phyloP scores from a whole-genome alignment of 1,284 basidiomycete species.

The Moesziomyces parantarcticus region DNA sequence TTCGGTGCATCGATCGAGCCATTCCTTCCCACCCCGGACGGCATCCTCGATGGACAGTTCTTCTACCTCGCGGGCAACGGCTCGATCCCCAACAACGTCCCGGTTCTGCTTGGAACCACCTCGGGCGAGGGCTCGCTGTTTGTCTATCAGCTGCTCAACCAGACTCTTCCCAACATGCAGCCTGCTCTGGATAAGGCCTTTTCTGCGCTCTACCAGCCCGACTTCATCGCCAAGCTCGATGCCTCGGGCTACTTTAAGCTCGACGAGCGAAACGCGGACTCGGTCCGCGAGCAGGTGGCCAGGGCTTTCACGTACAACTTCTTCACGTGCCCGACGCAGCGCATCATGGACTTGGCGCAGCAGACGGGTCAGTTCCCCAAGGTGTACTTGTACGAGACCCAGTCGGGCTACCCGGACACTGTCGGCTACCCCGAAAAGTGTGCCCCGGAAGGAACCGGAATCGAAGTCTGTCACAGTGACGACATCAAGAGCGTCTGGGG shows the following conservation, averaged over 20 bases:
- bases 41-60: slow-evolving; percentile 35
- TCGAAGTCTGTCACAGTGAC: slow-evolving; percentile 28
- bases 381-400: slow-evolving; percentile 38
- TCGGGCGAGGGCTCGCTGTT: slow-evolving; percentile 38
- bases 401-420: slow-evolving; percentile 23
- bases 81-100: slow-evolving; percentile 41
- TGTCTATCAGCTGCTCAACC: slow-evolving; percentile 27
- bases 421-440: slow-evolving; percentile 19
- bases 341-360: slow-evolving; percentile 24
- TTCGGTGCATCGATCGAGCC: slow-evolving; percentile 24
- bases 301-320: slow-evolving; percentile 41
- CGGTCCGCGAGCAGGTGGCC: slow-evolving; percentile 23
- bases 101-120: slow-evolving; percentile 28
- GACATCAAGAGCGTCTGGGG: slow-evolving; percentile 34
- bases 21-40: slow-evolving; percentile 40
- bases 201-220: slow-evolving; percentile 8
- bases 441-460: slow-evolving; percentile 11
- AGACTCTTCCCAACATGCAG: slow-evolving; percentile 14
- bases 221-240: slow-evolving; percentile 10
- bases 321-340: slow-evolving; percentile 43
- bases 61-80: slow-evolving; percentile 48
- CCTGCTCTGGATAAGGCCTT: slow-evolving; percentile 22
- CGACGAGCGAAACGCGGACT: slow-evolving; percentile 19
- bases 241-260: slow-evolving; percentile 29
- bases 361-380: slow-evolving; percentile 17